Evolutionary conservation across 2,329 filamentous ascomycete species (phyloP), one percentile per base, ranked within the genome.

Genomic region (Penicillium sp.): DNA sequence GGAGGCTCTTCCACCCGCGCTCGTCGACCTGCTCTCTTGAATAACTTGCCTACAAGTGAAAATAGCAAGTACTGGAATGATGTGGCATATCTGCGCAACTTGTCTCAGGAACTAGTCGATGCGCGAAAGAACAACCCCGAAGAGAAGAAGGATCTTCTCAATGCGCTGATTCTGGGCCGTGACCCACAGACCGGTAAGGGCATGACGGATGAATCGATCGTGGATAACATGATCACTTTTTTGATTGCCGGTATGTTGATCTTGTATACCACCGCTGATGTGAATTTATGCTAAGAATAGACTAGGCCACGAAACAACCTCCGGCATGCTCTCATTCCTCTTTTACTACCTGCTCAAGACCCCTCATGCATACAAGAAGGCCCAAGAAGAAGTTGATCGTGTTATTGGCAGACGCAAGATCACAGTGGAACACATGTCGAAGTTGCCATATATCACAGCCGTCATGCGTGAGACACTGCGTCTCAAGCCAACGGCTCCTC

Each of bases 141-240:
- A 2, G 80, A 83, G 5, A 84, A 85, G 65, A 89, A 88, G 58
- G 90, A 93, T 73, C 78, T 93, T 6, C 76, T 93, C 11, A 85
- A 85, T 62, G 85, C 88, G 35, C 90, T 93, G 87, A 77, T 93
- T 48, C 79, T 86, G 6, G 88, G 87, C 0, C 82, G 81, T 11
- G 90, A 93, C 70, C 82, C 86, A 1, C 84, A 86, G 74, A 91
- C 89, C 4, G 88, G 89, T 13, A 79, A 87, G 66, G 83, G 82
- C n/a, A 77, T 92, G 65, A 83, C 79, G 1, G 87, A 90, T 61
- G 79, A 83, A 4, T 84, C 81, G 52, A 89, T 92, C 63, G 82
- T 85, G 16, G 82, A 89, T 71, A 90, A 92, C 65, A 85, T 92
- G 76, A 87, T 90, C 60, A 92, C 89, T 0, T 91, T 92, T 65